phyloP scores from a whole-genome alignment of 352 stramenopile genomes.

The Phytophthora megakarya region DNA sequence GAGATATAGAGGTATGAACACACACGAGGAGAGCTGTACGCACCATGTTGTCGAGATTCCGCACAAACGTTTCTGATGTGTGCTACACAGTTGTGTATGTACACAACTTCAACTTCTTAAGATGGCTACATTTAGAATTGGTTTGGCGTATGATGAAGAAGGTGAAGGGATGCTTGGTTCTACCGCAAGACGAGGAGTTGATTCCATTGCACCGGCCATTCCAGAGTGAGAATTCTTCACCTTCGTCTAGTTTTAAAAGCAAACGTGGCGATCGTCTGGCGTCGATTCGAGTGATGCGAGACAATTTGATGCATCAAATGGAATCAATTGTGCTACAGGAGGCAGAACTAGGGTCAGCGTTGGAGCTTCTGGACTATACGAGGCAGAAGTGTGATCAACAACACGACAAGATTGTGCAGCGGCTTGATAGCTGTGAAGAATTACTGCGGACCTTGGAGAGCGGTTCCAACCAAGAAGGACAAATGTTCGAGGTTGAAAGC shows the following conservation, averaged over 20 bases:
- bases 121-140: slow-evolving; percentile 18
- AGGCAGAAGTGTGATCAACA: slow-evolving; percentile 45
- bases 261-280: slow-evolving; percentile 39
- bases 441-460: slow-evolving; percentile 41
- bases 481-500: slow-evolving; percentile 11
- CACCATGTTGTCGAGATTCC: slow-evolving; percentile 23
- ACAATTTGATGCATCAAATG: slow-evolving; percentile 67
- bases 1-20: slow-evolving; percentile 9
- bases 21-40: not conserved
- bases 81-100: not conserved
- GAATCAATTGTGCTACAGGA: slow-evolving; percentile 67
- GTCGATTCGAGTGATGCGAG: slow-evolving; percentile 46
- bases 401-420: slow-evolving; percentile 54
- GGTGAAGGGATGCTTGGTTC: slow-evolving; percentile 52
- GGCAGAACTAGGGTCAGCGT: slow-evolving; percentile 56
- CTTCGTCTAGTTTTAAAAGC: not conserved
- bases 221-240: not conserved
- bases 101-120: slow-evolving; percentile 22
- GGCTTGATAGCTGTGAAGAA: slow-evolving; percentile 50
- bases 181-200: slow-evolving; percentile 49
- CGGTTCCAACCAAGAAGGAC: not conserved
- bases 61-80: not conserved
- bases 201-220: slow-evolving; percentile 38
- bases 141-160: slow-evolving; percentile 26
- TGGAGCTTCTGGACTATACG: slow-evolving; percentile 68